phyloP scores from a whole-genome alignment of 805 yeast species.

The Lipomyces yamanashiensis region DNA sequence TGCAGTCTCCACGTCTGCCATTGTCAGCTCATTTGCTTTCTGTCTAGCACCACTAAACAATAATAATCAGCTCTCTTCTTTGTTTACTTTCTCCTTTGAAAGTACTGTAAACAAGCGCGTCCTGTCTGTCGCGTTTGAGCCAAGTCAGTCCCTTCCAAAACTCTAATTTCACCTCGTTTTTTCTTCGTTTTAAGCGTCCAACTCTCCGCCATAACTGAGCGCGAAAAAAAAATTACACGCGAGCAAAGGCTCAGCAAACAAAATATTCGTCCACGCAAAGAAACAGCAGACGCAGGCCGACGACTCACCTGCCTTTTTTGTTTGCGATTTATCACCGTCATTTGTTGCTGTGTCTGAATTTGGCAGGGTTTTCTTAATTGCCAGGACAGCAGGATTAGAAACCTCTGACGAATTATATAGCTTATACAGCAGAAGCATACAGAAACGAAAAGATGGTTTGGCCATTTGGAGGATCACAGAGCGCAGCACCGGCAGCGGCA shows the following conservation, averaged over 20 bases:
- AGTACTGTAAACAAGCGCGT: too few species aligned
- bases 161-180: background rate
- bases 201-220: background rate
- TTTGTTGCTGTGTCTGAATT: background rate
- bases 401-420: background rate
- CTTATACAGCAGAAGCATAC: constrained; percentile 2
- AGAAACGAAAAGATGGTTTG: constrained; percentile 14
- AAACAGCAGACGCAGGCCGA: too few species aligned
- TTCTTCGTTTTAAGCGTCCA: background rate
- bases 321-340: background rate
- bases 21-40: background rate
- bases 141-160: background rate
- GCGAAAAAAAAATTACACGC: constrained; percentile 18
- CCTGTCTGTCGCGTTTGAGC: too few species aligned
- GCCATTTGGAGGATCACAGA: constrained; percentile 17
- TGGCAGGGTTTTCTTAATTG: background rate
- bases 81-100: background rate
- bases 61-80: background rate
- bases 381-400: background rate
- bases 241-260: background rate
- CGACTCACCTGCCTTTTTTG: too few species aligned
- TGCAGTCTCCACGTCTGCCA: constrained; percentile 3
- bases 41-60: too few species aligned
- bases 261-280: background rate
- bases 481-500: background rate